Base-by-base conservation (phyloP, 768 basidiomycete genomes). In the Cystofilobasidium bisporidii region DNA sequence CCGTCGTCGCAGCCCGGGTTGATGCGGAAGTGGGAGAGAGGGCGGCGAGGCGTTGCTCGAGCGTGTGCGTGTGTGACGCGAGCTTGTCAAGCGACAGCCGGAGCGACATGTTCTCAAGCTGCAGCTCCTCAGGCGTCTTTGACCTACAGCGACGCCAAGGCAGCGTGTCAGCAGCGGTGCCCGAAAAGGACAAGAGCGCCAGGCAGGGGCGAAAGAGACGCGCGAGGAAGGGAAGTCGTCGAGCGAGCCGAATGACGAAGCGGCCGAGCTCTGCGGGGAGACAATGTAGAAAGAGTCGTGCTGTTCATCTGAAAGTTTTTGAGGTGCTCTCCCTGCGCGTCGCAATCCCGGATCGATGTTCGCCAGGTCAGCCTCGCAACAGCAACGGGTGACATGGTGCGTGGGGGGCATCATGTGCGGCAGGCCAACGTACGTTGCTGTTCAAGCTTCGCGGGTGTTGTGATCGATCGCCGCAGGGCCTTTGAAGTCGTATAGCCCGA, bases 221-320 rank as follows among this genome's bases (percentile, higher is more conserved):
- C 43, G 18, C 17, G 32, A 55, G 15, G n/a, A 0, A 15, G 17
- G n/a, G 26, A 56, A n/a, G 38, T 30, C 17, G 32, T 26, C 41
- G 26, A 41, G n/a, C 60, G 60, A 45, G 28, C 30, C 43, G 6
- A 30, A 20, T 17, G 61, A 47, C 14, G 61, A 20, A 3, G 43
- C 3, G 11, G 61, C 11, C 2, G 28, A 30, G 33, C 45, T 62
- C 2, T 43, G 30, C 14, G 65, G 58, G 2, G 65, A 38, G 17
- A 66, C 65, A 26, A 66, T 43, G 47, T 53, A 61, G 59, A 66
- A 66, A 41, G 65, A 66, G 28, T 66, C 65, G 17, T 58, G 53
- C 0, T 9, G 30, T 8, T 26, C 38, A 1, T 30, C n/a, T 0
- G 45, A 12, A n/a, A n/a, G n/a, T n/a, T n/a, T n/a, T n/a, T n/a